These are phyloP conservation scores for Leishmania aethiopica DNA, from an alignment of 208 protist genomes.

Conservation along the genomic window DNA sequence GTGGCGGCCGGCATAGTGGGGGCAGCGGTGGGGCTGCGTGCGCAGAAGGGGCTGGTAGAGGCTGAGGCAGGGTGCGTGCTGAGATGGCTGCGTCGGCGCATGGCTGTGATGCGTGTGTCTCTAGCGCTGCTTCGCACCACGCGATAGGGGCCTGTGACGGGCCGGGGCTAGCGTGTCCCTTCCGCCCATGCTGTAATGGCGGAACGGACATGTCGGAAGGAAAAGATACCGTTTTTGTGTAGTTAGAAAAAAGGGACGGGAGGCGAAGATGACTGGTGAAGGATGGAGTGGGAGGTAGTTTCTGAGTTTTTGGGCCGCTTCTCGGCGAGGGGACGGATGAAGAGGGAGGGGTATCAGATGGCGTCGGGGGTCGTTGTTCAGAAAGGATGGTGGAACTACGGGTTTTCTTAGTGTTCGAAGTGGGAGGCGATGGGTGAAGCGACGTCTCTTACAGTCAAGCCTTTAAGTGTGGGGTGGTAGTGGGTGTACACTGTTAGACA, in stretches of 20 bases:
- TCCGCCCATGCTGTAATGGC: no score
- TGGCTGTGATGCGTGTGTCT: not conserved
- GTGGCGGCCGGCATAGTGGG: not conserved
- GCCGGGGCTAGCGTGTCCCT: not conserved
- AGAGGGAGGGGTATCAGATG: not conserved
- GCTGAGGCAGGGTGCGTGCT: not conserved
- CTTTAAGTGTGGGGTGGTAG: not conserved
- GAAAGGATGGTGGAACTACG: not conserved
- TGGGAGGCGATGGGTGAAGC: not conserved
- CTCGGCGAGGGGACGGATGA: not conserved
- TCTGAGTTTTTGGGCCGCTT: no score
- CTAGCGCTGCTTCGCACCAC: not conserved
- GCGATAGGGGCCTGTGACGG: not conserved
- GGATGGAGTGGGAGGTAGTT: no score
- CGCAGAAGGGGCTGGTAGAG: not conserved
- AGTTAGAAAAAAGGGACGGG: not conserved
- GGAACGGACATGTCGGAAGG: no score
- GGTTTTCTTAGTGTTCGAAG: not conserved
- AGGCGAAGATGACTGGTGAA: no score
- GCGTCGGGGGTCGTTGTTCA: rapidly evolving
- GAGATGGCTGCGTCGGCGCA: not conserved
- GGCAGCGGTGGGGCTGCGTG: no score
- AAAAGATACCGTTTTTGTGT: no score
- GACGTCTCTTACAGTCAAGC: not conserved
- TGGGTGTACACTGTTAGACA: not conserved